These are phyloP conservation scores for Xylaria sp. DNA, from an alignment of 2,329 filamentous ascomycete species.

Conservation along the genomic window DNA sequence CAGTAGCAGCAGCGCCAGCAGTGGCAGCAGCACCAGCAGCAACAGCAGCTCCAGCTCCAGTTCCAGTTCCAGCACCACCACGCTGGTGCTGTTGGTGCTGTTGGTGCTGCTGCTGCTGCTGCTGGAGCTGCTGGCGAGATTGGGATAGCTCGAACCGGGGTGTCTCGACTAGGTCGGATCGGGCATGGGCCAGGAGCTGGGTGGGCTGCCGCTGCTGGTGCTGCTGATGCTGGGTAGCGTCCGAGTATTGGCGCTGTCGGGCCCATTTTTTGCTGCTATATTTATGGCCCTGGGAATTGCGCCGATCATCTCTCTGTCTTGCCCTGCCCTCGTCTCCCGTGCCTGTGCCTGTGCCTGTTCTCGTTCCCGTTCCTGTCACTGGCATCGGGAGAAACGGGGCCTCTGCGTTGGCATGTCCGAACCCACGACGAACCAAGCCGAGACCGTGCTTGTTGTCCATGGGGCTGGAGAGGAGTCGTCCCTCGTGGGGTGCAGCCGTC, in stretches of 20 bases:
- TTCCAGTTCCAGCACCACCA: too few relatives aligned
- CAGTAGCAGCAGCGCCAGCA: too few relatives aligned
- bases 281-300: slow-evolving; percentile 14
- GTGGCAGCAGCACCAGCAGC: too few relatives aligned
- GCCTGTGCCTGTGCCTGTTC: not conserved
- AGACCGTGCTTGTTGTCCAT: slow-evolving; percentile 17
- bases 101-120: slow-evolving; percentile 1
- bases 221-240: not conserved
- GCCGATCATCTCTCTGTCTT: not conserved
- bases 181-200: slow-evolving; percentile 15
- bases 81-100: slow-evolving; percentile 4
- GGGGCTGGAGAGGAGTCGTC: slow-evolving; percentile 1
- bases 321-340: not conserved
- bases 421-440: slow-evolving; percentile 16
- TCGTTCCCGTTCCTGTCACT: not conserved
- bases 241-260: not conserved
- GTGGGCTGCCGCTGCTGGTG: slow-evolving; percentile 3
- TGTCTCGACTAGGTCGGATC: slow-evolving; percentile 19
- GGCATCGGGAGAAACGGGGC: not conserved
- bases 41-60: too few relatives aligned
- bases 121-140: slow-evolving; percentile 12
- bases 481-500: not conserved
- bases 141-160: slow-evolving; percentile 24
- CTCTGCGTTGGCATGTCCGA: not conserved
- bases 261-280: slow-evolving; percentile 27